Base-by-base conservation (phyloP, 768 basidiomycete genomes). In the Amylocystis lapponica region DNA sequence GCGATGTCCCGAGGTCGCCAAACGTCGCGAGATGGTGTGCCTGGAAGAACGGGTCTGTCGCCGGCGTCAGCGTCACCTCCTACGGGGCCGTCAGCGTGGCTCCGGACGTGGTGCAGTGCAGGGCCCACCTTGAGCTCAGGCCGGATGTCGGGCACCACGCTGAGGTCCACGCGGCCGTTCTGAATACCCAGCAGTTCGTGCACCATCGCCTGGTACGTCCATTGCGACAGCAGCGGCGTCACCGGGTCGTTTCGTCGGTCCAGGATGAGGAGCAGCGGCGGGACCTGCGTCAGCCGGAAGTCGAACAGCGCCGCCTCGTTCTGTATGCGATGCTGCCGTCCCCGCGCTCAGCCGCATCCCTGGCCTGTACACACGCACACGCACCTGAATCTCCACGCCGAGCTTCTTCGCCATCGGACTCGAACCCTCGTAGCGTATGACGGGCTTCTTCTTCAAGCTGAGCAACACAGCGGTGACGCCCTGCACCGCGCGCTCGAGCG, bases 181-280 rank as follows among this genome's bases (percentile, higher is more conserved):
- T 87, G 83, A 35, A 99, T 96, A 2, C 88, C 86, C 6, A 98
- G 66, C 12, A 96, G 70, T 60, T 98, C 96, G 56, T 99, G 96
- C 0, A 98, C 96, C 94, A 98, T 97, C 1, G 95, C 96, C 61
- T 98, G 95, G 66, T 98, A 98, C 20, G 96, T 98, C 96, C 96
- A 98, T 64, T 97, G 96, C 2, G 91, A 91, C 23, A 98, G 72
- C 27, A 98, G 67, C 4, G 96, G 96, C 0, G 96, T 98, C 5
- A 98, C 90, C 2, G 96, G 96, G 57, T 99, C 96, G 63, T 96
- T 97, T 50, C 95, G 73, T 49, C 96, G 78, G 66, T 99, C 96
- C 43, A 99, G 74, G 50, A 99, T 89, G 39, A 99, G 74, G 26
- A 99, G 69, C 33, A 98, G 59, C 6, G 96, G 96, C 2, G 91